Percentiles rank a stretch among this genome's conserved stretches.
These are phyloP conservation scores for Pleomassaria siparia DNA, from an alignment of 2,329 filamentous ascomycete genomes.

Conservation along the genomic window DNA sequence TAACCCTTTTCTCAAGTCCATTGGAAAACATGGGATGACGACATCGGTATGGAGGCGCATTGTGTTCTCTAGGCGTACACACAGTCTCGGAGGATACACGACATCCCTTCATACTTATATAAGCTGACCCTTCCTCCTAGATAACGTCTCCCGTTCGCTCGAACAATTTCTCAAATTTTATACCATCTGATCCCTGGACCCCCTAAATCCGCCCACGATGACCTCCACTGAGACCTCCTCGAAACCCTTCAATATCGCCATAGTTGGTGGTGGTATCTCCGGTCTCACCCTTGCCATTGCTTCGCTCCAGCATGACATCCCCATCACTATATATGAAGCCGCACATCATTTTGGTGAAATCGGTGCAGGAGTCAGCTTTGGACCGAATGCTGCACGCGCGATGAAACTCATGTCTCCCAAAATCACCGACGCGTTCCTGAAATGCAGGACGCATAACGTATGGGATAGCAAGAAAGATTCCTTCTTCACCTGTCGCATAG, in stretches of 20 bases:
- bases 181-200: neutral
- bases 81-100: neutral
- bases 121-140: neutral
- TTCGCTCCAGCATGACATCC: slow-evolving; percentile 50
- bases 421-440: slow-evolving; percentile 43
- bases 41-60: neutral
- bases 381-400: slow-evolving; percentile 57
- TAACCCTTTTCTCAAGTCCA: neutral
- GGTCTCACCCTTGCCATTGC: slow-evolving; percentile 58
- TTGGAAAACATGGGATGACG: neutral
- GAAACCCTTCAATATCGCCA: slow-evolving; percentile 53
- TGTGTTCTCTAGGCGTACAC: neutral
- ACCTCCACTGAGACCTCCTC: slow-evolving; percentile 14
- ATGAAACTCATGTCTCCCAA: slow-evolving; percentile 56
- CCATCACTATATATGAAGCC: slow-evolving; percentile 59
- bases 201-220: slow-evolving; percentile 16
- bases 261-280: slow-evolving; percentile 62
- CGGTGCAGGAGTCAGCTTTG: slow-evolving; percentile 60
- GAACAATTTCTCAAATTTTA: neutral
- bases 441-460: slow-evolving; percentile 44
- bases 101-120: neutral
- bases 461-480: slow-evolving; percentile 22
- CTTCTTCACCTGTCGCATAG: slow-evolving; percentile 37
- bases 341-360: slow-evolving; percentile 59
- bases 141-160: no score